phyloP scores from a whole-genome alignment of 2,329 filamentous ascomycete species.

The Scedosporium boydii region DNA sequence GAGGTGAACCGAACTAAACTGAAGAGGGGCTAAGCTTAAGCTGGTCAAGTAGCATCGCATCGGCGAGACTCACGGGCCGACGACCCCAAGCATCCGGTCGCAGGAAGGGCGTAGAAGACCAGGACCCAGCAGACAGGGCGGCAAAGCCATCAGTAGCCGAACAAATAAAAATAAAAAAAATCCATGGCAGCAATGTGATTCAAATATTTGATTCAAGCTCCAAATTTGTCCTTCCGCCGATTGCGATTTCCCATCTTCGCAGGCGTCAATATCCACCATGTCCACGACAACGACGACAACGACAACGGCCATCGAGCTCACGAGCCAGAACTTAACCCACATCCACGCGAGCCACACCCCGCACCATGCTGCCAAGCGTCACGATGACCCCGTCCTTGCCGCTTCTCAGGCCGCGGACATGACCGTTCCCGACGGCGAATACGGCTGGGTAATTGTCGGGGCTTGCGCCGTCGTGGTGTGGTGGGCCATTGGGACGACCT shows the following conservation, averaged over 20 bases:
- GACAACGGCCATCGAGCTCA: neutral
- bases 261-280: neutral
- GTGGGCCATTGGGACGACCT: conserved; percentile 46
- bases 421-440: conserved; percentile 41
- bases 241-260: no score
- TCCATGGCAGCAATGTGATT: neutral
- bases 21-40: no score
- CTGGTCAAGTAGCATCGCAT: no score
- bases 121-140: neutral
- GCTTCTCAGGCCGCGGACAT: conserved; percentile 35
- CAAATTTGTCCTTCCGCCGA: no score
- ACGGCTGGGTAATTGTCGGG: conserved; percentile 45
- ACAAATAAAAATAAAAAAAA: neutral
- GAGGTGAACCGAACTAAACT: no score
- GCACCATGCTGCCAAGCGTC: neutral
- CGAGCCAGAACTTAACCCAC: neutral
- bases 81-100: no score
- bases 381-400: conserved; percentile 19
- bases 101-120: no score
- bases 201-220: neutral
- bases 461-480: conserved; percentile 41
- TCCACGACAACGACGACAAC: neutral
- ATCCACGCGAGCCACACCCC: neutral
- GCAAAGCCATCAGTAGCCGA: neutral
- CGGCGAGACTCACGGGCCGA: no score